Evolutionary conservation across 2,329 filamentous ascomycete species (phyloP).

Genomic region (Colletotrichum gloeosporioides): DNA sequence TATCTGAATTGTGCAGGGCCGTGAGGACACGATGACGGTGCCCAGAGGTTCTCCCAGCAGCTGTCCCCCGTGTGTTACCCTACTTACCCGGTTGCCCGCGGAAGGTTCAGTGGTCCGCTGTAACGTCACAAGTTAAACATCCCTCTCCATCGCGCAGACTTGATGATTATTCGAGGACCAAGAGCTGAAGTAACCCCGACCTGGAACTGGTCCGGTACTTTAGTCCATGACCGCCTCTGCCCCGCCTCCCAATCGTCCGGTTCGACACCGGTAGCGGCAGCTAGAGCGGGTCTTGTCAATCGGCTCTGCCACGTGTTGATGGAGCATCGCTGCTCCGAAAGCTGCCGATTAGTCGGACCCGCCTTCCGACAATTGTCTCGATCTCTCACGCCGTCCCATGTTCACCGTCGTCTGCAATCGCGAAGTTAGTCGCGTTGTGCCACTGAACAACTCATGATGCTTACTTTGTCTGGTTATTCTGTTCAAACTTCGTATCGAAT

Average conservation of each 20-base stretch:
- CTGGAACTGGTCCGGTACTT: background rate
- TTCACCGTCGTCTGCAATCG: background rate
- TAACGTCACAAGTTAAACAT: background rate
- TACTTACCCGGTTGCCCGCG: background rate
- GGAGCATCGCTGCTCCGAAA: slow-evolving; percentile 3
- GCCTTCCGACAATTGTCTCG: background rate
- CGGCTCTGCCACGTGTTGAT: slow-evolving; percentile 7
- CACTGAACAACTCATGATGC: background rate
- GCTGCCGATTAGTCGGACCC: background rate
- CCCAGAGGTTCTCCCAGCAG: background rate
- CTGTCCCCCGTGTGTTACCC: background rate
- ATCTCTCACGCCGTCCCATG: background rate
- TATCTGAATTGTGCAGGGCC: background rate
- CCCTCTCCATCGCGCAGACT: too few species aligned
- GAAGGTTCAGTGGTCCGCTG: background rate
- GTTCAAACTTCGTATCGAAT: background rate
- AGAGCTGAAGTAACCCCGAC: background rate
- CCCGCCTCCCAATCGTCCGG: background rate
- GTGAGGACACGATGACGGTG: background rate
- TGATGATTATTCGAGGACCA: background rate
- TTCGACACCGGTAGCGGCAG: background rate
- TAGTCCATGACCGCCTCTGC: background rate
- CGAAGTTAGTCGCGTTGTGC: background rate
- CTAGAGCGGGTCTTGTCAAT: background rate
- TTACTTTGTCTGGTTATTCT: background rate